Conservation (phyloP, 1,139 yeast species). For the Pichia sp. region DNA sequence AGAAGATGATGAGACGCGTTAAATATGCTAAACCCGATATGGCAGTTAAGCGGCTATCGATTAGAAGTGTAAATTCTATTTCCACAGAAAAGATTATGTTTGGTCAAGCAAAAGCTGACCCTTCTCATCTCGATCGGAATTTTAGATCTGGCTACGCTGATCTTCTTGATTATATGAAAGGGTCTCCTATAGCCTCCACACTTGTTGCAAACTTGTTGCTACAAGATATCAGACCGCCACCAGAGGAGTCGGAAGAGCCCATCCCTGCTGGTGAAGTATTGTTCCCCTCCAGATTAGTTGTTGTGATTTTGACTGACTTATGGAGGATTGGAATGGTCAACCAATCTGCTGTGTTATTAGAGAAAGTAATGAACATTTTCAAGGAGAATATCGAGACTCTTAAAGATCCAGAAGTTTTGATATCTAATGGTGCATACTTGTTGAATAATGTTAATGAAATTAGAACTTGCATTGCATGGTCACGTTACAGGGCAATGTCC, state of each 20-base stretch:
- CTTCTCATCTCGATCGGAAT: slow-evolving; percentile 11
- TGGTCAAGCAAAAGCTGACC: neutral
- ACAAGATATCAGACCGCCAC: slow-evolving; percentile 77
- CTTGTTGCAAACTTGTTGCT: slow-evolving; percentile 84
- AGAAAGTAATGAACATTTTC: slow-evolving; percentile 80
- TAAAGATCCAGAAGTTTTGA: slow-evolving; percentile 72
- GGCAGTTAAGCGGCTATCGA: slow-evolving; percentile 2
- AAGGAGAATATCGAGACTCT: slow-evolving; percentile 66
- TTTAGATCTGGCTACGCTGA: slow-evolving; percentile 37
- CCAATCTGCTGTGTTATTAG: slow-evolving; percentile 86
- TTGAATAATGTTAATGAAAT: slow-evolving; percentile 91
- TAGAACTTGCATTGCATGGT: slow-evolving; percentile 89
- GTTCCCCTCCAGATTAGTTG: slow-evolving; percentile 92
- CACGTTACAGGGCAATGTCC: slow-evolving; percentile 58
- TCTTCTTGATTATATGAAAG: slow-evolving; percentile 65
- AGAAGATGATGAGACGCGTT: slow-evolving; percentile 6
- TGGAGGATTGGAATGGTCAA: slow-evolving; percentile 93
- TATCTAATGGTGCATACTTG: slow-evolving; percentile 96
- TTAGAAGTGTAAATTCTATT: neutral
- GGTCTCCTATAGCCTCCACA: slow-evolving; percentile 67
- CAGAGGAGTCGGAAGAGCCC: slow-evolving; percentile 71
- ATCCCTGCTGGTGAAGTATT: slow-evolving; percentile 83
- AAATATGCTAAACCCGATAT: slow-evolving; percentile 5
- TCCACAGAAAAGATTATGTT: neutral
- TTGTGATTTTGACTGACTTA: slow-evolving; percentile 88